Evolutionary conservation across 139 green algal species (phyloP).

Genomic region (Tetraselmis chui): DNA sequence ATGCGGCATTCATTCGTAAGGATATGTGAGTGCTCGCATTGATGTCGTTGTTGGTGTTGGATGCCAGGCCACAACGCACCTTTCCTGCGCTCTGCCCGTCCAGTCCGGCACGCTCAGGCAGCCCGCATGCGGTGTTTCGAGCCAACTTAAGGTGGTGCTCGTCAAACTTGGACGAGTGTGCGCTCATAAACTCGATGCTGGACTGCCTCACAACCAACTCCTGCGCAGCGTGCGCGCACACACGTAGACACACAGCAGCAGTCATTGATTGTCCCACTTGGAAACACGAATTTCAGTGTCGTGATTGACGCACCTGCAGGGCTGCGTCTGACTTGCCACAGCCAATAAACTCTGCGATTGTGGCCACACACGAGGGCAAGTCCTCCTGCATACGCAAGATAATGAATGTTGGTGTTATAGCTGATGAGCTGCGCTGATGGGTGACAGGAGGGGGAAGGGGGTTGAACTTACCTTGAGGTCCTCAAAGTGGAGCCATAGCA

Average conservation of each 20-base stretch:
- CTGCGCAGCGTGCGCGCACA: too few relatives aligned
- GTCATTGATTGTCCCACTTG: too few relatives aligned
- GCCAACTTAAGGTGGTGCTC: conserved; percentile 29
- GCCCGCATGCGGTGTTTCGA: conserved; percentile 17
- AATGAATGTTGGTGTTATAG: too few relatives aligned
- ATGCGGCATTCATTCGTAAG: too few relatives aligned
- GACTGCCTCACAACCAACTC: conserved; percentile 22
- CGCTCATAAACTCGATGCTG: conserved; percentile 31
- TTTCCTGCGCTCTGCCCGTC: conserved; percentile 4
- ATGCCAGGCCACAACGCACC: too few relatives aligned
- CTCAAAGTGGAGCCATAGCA: conserved; percentile 44
- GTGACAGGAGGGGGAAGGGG: too few relatives aligned
- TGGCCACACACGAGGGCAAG: conserved; percentile 13
- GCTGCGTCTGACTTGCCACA: conserved; percentile 19
- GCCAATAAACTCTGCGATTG: conserved; percentile 29
- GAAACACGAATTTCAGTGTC: too few relatives aligned
- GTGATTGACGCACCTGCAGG: conserved; percentile 12
- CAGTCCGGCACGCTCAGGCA: conserved; percentile 19
- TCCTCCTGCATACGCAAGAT: conserved; percentile 28
- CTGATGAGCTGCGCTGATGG: too few relatives aligned
- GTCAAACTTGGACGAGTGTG: conserved; percentile 25
- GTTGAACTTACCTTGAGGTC: conserved; percentile 9
- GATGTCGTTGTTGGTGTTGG: too few relatives aligned
- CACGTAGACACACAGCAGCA: too few relatives aligned
- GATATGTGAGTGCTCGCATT: too few relatives aligned